phyloP scores from a whole-genome alignment of 768 basidiomycete species.

The Arthromyces matolae region DNA sequence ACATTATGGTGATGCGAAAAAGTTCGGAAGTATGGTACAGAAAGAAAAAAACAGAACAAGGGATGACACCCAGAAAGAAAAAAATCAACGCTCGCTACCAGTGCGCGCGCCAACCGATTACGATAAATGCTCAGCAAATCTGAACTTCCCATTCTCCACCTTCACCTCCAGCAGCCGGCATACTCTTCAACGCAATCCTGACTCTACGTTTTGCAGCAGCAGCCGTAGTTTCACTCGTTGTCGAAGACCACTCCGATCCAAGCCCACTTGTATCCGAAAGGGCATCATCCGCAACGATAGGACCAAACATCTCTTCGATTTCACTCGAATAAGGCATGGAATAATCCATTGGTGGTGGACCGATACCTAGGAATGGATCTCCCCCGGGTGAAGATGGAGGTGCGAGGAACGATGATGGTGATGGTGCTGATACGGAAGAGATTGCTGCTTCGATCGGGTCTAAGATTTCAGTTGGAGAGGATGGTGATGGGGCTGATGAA shows the following conservation, averaged over 20 bases:
- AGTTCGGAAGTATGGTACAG: background rate
- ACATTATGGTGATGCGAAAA: slow-evolving; percentile 9
- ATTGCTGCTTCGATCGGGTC: slow-evolving; percentile 23
- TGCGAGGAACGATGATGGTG: slow-evolving; percentile 32
- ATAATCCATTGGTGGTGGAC: slow-evolving; percentile 37
- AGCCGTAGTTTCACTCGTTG: too few species aligned
- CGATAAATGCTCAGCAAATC: slow-evolving; percentile 55
- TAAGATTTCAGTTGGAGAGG: slow-evolving; percentile 27
- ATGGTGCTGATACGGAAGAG: slow-evolving; percentile 19
- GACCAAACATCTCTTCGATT: slow-evolving; percentile 32
- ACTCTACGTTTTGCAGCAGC: slow-evolving; percentile 51
- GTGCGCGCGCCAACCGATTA: too few species aligned
- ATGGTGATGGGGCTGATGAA: slow-evolving; percentile 23
- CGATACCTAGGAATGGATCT: slow-evolving; percentile 61
- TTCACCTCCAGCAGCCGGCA: slow-evolving; percentile 58
- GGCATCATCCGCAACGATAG: slow-evolving; percentile 26
- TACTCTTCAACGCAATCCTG: slow-evolving; percentile 62
- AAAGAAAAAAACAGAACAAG: slow-evolving; percentile 6
- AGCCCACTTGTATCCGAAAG: slow-evolving; percentile 24
- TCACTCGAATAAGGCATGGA: slow-evolving; percentile 32
- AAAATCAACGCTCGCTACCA: too few species aligned
- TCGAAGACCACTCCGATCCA: slow-evolving; percentile 36
- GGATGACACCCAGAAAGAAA: too few species aligned
- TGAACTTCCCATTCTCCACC: slow-evolving; percentile 81
- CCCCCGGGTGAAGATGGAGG: slow-evolving; percentile 34